Evolutionary conservation across 345 rosid species (phyloP).

Genomic region (Acer campestre): DNA sequence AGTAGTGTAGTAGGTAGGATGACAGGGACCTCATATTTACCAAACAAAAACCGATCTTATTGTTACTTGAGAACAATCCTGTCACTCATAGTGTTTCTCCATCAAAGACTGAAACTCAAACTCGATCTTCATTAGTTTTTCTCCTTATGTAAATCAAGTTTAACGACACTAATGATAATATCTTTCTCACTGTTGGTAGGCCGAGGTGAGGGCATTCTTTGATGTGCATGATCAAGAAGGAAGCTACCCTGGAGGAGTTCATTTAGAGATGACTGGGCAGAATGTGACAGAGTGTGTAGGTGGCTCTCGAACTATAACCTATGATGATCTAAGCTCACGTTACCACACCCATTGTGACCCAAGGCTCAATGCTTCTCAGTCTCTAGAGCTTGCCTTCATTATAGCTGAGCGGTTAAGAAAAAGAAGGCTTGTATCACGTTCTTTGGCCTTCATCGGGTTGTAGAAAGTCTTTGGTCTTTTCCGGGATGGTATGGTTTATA

Average conservation of each 20-base stretch:
- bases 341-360: slow-evolving; percentile 50
- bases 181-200: slow-evolving; percentile 25
- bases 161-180: background rate
- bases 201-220: slow-evolving; percentile 42
- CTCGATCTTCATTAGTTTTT: background rate
- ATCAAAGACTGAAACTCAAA: background rate
- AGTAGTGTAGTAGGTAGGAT: background rate
- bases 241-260: slow-evolving; percentile 42
- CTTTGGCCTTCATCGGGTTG: slow-evolving; percentile 11
- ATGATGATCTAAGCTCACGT: slow-evolving; percentile 38
- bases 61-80: background rate
- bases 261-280: slow-evolving; percentile 47
- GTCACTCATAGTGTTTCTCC: background rate
- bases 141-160: background rate
- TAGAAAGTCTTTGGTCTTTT: slow-evolving; percentile 10
- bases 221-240: slow-evolving; percentile 50
- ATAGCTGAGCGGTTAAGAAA: slow-evolving; percentile 40
- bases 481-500: background rate
- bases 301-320: slow-evolving; percentile 43
- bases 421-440: slow-evolving; percentile 26
- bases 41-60: too few species aligned
- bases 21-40: background rate
- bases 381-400: slow-evolving; percentile 43
- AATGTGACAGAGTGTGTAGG: slow-evolving; percentile 45
- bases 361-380: slow-evolving; percentile 45